Conservation (phyloP, 208 protist genomes). For the Tetramitus jugosus region DNA sequence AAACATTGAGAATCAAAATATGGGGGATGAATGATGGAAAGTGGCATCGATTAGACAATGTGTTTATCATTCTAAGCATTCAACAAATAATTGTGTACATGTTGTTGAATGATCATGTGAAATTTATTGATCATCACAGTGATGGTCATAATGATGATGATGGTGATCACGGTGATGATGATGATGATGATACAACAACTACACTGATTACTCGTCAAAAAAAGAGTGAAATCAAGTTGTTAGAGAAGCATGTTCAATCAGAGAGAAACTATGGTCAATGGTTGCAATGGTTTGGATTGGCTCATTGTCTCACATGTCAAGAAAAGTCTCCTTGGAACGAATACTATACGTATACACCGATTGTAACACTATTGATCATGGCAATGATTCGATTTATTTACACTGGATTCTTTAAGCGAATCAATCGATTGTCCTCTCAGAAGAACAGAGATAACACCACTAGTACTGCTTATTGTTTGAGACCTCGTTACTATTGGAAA, state of each 20-base stretch:
- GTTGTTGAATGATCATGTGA: neutral
- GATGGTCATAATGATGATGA: neutral
- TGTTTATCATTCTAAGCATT: constrained; percentile 16
- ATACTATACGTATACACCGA: constrained; percentile 25
- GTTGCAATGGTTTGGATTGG: neutral
- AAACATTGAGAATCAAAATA: constrained; percentile 7
- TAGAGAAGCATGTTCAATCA: too few species aligned
- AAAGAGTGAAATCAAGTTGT: neutral
- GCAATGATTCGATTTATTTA: too few species aligned
- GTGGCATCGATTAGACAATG: constrained; percentile 30
- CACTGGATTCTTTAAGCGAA: too few species aligned
- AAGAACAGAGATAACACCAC: too few species aligned
- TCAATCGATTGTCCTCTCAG: too few species aligned
- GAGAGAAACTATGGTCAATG: too few species aligned
- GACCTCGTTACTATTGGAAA: neutral
- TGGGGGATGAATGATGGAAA: constrained; percentile 31
- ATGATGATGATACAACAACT: too few species aligned
- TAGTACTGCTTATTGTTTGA: too few species aligned
- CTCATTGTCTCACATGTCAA: constrained; percentile 16
- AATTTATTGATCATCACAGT: neutral
- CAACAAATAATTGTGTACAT: neutral
- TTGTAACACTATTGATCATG: too few species aligned
- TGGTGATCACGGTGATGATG: constrained; percentile 10
- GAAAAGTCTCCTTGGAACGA: constrained; percentile 25
- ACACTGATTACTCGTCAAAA: neutral